These are phyloP conservation scores for Arthrobotrys entomopaga DNA, from an alignment of 2,329 filamentous ascomycete genomes.

Conservation along the genomic window DNA sequence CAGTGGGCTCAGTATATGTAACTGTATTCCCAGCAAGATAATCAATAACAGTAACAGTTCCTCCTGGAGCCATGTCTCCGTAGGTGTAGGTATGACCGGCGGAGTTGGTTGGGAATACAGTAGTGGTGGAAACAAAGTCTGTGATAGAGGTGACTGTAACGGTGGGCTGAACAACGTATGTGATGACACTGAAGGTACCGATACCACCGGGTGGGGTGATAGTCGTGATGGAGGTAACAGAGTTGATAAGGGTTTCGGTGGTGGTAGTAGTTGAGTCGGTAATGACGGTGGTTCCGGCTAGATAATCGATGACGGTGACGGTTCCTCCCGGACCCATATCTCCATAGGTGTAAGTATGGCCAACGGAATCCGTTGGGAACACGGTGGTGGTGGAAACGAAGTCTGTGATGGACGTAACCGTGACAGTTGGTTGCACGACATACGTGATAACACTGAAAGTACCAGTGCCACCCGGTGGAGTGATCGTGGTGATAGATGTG, in stretches of 20 bases:
- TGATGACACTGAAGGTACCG: slow-evolving; percentile 1
- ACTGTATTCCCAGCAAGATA: background rate
- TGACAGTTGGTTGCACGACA: background rate
- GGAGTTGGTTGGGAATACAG: background rate
- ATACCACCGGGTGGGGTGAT: background rate
- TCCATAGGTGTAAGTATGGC: background rate
- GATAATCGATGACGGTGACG: background rate
- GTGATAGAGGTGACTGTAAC: background rate
- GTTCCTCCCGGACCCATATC: background rate
- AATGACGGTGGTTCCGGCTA: background rate
- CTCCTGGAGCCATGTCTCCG: background rate
- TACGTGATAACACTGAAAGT: slow-evolving; percentile 2
- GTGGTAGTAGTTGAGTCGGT: background rate
- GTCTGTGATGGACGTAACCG: background rate
- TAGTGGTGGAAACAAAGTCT: background rate
- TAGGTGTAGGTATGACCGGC: background rate
- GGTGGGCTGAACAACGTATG: background rate
- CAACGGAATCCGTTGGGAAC: background rate
- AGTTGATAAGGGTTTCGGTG: background rate
- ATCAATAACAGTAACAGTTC: slow-evolving; percentile 1
- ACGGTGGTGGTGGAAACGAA: background rate
- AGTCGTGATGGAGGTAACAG: background rate
- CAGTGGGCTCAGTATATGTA: background rate
- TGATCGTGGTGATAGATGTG: background rate
- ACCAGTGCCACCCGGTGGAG: background rate